These are phyloP conservation scores for Laburnicola sp. DNA, from an alignment of 2,329 filamentous ascomycete species.

Conservation along the genomic window DNA sequence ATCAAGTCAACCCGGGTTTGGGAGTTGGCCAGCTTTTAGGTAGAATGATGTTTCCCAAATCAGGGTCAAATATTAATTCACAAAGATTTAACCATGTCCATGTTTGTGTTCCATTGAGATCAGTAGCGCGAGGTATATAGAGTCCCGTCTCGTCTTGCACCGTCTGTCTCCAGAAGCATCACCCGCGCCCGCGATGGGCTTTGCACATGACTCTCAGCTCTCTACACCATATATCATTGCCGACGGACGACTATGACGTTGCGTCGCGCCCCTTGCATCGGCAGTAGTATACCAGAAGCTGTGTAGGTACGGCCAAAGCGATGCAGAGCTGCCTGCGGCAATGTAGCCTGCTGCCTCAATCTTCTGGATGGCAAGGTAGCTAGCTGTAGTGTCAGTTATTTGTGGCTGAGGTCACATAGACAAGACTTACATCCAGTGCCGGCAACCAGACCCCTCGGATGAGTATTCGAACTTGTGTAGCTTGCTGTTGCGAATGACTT, in stretches of 20 bases:
- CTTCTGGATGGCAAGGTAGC: slow-evolving; percentile 3
- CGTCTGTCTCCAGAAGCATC: not conserved
- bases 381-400: not conserved
- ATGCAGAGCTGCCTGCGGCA: slow-evolving; percentile 1
- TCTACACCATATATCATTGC: not conserved
- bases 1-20: not conserved
- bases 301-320: slow-evolving; percentile 7
- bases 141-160: not conserved
- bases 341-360: slow-evolving; percentile 3
- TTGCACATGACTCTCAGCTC: not conserved
- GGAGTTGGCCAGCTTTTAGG: not conserved
- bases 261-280: not conserved
- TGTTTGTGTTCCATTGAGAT: not conserved
- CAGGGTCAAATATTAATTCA: not conserved
- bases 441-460: not conserved
- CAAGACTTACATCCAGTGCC: not conserved
- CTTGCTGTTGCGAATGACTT: not conserved
- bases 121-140: not conserved
- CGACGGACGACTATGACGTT: not conserved
- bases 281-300: slow-evolving; percentile 2
- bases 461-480: not conserved
- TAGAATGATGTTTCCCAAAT: not conserved
- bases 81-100: not conserved
- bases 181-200: not conserved
- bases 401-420: not conserved